Base-by-base conservation (phyloP, 1,284 basidiomycete genomes). In the Anthracocystis walkeri region DNA sequence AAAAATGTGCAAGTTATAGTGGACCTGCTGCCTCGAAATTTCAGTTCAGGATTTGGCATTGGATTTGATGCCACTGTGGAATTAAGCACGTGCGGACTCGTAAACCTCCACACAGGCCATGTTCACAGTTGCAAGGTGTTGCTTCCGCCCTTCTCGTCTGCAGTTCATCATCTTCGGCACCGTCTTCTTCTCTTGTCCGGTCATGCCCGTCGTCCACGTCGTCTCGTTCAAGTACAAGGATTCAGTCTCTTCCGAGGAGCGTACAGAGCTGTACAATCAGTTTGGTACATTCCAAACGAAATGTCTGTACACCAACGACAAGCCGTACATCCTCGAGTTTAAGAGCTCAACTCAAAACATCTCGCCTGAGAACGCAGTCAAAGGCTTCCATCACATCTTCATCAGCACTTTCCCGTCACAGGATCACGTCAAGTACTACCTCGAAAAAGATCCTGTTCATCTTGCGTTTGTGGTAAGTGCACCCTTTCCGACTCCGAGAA, bases 381-480 rank as follows among this genome's bases (percentile, higher is more conserved):
- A 80, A 41, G 78, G 66, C 21, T 80, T 74, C 57, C 65, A 78
- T 38, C 65, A 75, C 51, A 71, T 64, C 25, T 79, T 77, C 44
- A 58, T 79, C 27, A 61, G 67, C n/a, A 79, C 76, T 2, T 79
- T 79, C 45, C 62, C 64, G 0, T 66, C 59, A n/a, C 40, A 58
- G 10, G 53, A 63, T 0, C 72, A 75, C 55, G 63, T 71, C 38
- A 62, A 50, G 20, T 71, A 73, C 54, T 79, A 79, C 42, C 56
- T 79, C 38, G 65, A 78, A 14, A 29, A 71, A 25, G 75, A 77
- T 33, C 71, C 72, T 1, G 73, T 65, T 5, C 78, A 79, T 29
- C 53, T 57, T 4, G 75, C 58, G 6, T 79, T 78, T 55, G 69
- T 66, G 5, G 62, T 68, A 53, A 51, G 72, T 75, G 35, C 35